These are phyloP conservation scores for Euphorbia schlechtendalii DNA, from an alignment of 441 rosid species.

Conservation along the genomic window DNA sequence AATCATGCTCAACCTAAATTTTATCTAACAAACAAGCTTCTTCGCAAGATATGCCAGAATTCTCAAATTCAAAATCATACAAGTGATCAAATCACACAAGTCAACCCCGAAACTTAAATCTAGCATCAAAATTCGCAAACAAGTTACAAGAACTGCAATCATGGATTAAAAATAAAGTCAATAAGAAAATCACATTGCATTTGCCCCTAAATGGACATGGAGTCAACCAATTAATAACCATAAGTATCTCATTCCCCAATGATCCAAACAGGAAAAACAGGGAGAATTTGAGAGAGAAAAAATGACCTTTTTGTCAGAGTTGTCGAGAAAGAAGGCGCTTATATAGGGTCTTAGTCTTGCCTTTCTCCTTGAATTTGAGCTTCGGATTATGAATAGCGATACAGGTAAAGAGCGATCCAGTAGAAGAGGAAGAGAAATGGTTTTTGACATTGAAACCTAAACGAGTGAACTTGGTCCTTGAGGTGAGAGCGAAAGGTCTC, in stretches of 20 bases:
- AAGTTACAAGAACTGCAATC: background rate
- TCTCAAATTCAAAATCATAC: background rate
- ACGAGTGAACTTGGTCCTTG: conserved; percentile 16
- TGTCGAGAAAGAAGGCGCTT: conserved; percentile 73
- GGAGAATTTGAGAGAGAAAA: too few relatives aligned
- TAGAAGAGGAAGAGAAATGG: conserved; percentile 24
- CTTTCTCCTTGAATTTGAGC: conserved; percentile 61
- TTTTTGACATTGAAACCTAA: conserved; percentile 30
- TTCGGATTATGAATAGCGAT: conserved; percentile 63
- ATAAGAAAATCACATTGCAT: background rate
- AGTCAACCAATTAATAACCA: too few relatives aligned
- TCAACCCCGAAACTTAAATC: background rate
- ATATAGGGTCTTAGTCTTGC: conserved; percentile 77
- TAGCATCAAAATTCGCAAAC: background rate
- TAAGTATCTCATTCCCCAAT: too few relatives aligned
- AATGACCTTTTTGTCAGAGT: conserved; percentile 81
- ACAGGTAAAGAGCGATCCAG: conserved; percentile 48
- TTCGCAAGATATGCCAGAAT: background rate
- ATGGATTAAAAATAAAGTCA: background rate
- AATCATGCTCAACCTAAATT: background rate
- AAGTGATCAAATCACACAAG: background rate
- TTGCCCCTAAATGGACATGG: too few relatives aligned
- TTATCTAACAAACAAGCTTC: background rate
- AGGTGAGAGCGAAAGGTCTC: conserved; percentile 26
- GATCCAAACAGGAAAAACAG: background rate